These are phyloP conservation scores for Peribolospora kevripleyi DNA, from an alignment of 768 basidiomycete genomes.

Conservation along the genomic window DNA sequence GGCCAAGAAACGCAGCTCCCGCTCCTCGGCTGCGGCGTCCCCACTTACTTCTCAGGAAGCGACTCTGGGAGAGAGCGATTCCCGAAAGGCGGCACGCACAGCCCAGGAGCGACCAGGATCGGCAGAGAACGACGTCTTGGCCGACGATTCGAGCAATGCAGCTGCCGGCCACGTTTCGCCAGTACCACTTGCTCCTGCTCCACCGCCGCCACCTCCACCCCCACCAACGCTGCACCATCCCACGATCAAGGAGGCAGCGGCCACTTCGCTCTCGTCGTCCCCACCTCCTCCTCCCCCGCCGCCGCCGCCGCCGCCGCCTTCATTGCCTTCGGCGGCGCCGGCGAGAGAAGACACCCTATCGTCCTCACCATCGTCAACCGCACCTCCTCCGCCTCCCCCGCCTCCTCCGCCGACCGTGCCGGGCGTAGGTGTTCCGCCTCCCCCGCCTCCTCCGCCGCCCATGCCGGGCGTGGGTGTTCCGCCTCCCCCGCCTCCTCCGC, in stretches of 20 bases:
- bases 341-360: too few relatives aligned
- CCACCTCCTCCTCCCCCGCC: constrained; percentile 13
- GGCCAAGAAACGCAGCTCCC: not conserved
- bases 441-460: constrained; percentile 19
- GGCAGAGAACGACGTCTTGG: too few relatives aligned
- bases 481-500: constrained; percentile 21
- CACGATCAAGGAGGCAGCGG: not conserved
- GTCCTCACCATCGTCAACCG: too few relatives aligned
- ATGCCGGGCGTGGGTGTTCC: constrained; percentile 7
- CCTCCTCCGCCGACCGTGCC: constrained; percentile 15
- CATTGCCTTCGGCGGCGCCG: not conserved
- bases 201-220: constrained; percentile 2
- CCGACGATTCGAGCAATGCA: not conserved
- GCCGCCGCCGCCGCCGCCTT: not conserved
- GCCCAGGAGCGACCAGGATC: too few relatives aligned
- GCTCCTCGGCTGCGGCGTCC: not conserved
- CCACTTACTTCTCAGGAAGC: not conserved
- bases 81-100: too few relatives aligned
- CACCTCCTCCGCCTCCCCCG: constrained; percentile 12
- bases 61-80: too few relatives aligned
- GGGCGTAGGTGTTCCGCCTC: constrained; percentile 15
- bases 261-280: constrained; percentile 1
- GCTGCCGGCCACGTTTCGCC: not conserved
- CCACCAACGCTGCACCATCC: not conserved
- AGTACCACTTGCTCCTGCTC: constrained; percentile 10